Percentiles rank a stretch among this genome's conserved stretches.
Conservation (phyloP, 2,329 filamentous ascomycete genomes). For the Blastomyces percursus region DNA sequence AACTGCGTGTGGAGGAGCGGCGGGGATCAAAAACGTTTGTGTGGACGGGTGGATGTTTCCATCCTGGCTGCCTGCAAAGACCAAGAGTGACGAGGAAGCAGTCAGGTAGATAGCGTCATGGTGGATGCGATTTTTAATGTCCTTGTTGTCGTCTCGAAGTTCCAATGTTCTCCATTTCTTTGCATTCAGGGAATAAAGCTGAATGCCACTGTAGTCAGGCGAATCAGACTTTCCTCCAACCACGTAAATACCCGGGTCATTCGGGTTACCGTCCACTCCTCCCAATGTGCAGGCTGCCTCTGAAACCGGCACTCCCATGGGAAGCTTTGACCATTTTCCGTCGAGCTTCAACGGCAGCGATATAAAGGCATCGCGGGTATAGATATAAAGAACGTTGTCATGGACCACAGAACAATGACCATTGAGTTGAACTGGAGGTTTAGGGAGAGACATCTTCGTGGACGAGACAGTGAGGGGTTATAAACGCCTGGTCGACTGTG, state of each 20-base stretch:
- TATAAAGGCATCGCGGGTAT: constrained; percentile 63
- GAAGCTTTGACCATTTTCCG: constrained; percentile 58
- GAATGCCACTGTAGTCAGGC: constrained; percentile 59
- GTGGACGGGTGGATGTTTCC: constrained; percentile 49
- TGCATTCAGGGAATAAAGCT: constrained; percentile 51
- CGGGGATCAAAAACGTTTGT: constrained; percentile 63
- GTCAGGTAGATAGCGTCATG: constrained; percentile 69
- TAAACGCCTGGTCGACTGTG: constrained; percentile 7
- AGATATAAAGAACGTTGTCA: constrained; percentile 75
- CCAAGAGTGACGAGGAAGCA: constrained; percentile 57
- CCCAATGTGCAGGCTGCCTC: constrained; percentile 69
- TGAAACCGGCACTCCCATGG: constrained; percentile 54
- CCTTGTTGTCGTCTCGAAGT: constrained; percentile 32
- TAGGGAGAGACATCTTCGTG: constrained; percentile 56
- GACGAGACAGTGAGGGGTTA: constrained; percentile 6
- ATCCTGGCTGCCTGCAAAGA: constrained; percentile 67
- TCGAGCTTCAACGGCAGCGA: constrained; percentile 58
- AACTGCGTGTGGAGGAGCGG: constrained; percentile 54
- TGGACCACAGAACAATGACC: constrained; percentile 73
- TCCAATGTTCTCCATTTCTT: constrained; percentile 48
- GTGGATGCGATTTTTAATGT: constrained; percentile 57
- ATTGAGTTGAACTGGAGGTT: constrained; percentile 58
- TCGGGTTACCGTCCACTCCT: constrained; percentile 45
- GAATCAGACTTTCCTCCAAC: constrained; percentile 60
- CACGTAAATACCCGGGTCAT: constrained; percentile 59